Conservation (phyloP, 140 eudicot species). For the Cichorium intybus region DNA sequence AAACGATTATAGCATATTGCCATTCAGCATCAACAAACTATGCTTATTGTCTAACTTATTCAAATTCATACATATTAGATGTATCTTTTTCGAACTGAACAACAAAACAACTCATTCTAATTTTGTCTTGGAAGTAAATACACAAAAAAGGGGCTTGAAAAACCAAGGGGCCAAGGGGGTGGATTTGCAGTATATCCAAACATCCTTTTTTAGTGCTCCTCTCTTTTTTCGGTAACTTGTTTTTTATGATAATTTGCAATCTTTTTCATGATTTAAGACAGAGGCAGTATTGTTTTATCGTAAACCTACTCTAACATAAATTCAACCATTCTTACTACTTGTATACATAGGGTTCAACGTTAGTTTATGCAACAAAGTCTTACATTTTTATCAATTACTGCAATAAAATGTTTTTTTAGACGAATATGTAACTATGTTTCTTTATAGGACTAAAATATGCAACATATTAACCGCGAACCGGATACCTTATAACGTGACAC, state of each 20-base stretch:
- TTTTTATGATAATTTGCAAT: neutral
- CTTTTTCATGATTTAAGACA: neutral
- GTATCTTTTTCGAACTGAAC: neutral
- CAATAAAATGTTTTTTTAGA: neutral
- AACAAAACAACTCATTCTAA: neutral
- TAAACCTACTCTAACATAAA: neutral
- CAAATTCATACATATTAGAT: neutral
- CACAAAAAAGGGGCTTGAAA: neutral
- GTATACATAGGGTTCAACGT: neutral
- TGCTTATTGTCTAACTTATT: neutral
- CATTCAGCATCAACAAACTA: neutral
- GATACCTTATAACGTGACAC: no score
- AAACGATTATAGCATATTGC: neutral
- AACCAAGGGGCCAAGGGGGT: neutral
- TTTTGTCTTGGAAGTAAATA: neutral
- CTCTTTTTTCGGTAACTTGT: neutral
- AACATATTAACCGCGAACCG: neutral
- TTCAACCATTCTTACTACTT: neutral
- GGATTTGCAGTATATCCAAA: constrained; percentile 14
- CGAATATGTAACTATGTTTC: neutral
- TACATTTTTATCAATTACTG: neutral
- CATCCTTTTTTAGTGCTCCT: neutral
- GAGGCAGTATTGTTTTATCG: neutral
- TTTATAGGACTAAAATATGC: neutral
- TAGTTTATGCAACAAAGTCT: neutral